A percentile compares a stretch with the other conserved stretches of the same genome.
Evolutionary conservation across 768 basidiomycete species (phyloP).

Genomic region (Pilatotrama ljubarskyi): DNA sequence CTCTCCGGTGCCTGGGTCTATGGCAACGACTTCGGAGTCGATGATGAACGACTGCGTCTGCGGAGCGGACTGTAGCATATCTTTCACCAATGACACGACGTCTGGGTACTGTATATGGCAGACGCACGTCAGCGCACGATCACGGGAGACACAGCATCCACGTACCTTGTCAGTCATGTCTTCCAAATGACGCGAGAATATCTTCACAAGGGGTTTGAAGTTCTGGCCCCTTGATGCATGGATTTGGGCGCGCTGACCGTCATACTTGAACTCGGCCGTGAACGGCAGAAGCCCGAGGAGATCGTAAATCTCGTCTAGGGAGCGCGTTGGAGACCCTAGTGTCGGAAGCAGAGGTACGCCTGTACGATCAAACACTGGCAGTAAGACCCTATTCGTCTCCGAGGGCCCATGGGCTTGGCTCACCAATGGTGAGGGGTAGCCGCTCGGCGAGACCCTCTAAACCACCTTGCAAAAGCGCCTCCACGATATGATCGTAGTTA

Average conservation of each 20-base stretch:
- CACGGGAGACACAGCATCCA: constrained; percentile 4
- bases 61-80: constrained; percentile 46
- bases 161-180: constrained; percentile 87
- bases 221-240: constrained; percentile 47
- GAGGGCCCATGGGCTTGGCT: neutral
- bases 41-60: constrained; percentile 66
- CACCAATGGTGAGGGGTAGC: constrained; percentile 73
- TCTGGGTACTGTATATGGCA: constrained; percentile 70
- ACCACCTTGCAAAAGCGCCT: constrained; percentile 59
- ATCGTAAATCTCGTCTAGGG: constrained; percentile 80
- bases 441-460: constrained; percentile 57
- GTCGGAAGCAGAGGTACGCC: constrained; percentile 86
- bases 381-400: neutral
- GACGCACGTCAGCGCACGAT: constrained; percentile 14
- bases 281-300: constrained; percentile 67
- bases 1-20: constrained; percentile 61
- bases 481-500: constrained; percentile 68
- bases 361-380: constrained; percentile 29
- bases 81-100: constrained; percentile 57
- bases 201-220: constrained; percentile 44
- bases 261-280: constrained; percentile 89
- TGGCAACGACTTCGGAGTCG: constrained; percentile 87
- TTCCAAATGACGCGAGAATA: constrained; percentile 90
- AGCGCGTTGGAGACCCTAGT: constrained; percentile 83
- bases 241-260: constrained; percentile 85